Conservation (phyloP, 306 rosid species). For the Abrus precatorius region DNA sequence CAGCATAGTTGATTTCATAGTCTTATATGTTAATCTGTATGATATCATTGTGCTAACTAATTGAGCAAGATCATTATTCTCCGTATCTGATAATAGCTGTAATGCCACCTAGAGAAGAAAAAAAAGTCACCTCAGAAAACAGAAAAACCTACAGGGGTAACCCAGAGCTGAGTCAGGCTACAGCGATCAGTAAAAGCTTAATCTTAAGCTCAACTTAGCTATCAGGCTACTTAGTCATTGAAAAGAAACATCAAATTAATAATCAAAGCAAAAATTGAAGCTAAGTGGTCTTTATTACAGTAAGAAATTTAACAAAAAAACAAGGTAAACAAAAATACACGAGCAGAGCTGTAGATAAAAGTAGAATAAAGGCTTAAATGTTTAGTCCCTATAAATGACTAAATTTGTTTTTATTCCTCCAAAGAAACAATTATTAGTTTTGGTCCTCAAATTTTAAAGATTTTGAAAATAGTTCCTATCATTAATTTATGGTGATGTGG, state of each 20-base stretch:
- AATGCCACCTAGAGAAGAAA: constrained; percentile 68
- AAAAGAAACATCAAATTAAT: constrained; percentile 26
- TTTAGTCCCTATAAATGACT: too few relatives aligned
- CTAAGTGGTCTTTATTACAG: constrained; percentile 16
- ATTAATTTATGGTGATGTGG: too few relatives aligned
- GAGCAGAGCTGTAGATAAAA: constrained; percentile 31
- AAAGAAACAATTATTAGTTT: too few relatives aligned
- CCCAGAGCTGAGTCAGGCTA: constrained; percentile 36
- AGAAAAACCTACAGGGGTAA: neutral
- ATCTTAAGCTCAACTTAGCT: constrained; percentile 25
- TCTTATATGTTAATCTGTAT: constrained; percentile 74
- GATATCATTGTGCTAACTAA: constrained; percentile 87
- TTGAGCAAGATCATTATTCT: constrained; percentile 78
- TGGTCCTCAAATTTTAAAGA: too few relatives aligned
- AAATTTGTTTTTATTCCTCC: too few relatives aligned
- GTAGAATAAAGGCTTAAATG: too few relatives aligned
- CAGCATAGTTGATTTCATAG: constrained; percentile 58
- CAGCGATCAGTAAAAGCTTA: constrained; percentile 29
- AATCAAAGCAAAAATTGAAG: constrained; percentile 29
- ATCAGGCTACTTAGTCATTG: constrained; percentile 28
- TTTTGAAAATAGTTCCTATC: too few relatives aligned
- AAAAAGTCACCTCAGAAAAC: constrained; percentile 49
- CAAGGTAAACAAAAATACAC: constrained; percentile 12
- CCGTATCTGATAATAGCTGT: constrained; percentile 78
- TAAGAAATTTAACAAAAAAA: neutral